phyloP scores from a whole-genome alignment of 345 rosid species.

The Hevea brasiliensis region DNA sequence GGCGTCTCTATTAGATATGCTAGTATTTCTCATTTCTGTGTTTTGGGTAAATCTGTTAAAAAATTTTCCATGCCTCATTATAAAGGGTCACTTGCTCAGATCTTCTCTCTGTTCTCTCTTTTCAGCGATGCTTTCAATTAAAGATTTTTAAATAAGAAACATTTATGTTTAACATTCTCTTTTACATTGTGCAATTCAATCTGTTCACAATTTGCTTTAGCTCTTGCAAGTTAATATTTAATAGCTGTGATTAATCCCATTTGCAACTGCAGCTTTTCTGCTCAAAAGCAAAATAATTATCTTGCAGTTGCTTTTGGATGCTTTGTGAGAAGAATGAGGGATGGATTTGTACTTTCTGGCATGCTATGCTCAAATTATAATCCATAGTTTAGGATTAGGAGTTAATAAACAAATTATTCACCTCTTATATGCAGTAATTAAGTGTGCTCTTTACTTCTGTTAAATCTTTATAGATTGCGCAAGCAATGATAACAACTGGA shows the following conservation, averaged over 20 bases:
- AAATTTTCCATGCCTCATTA: not conserved
- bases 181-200: not conserved
- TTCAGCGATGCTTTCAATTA: not conserved
- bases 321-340: not conserved
- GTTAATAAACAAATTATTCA: not conserved
- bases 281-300: not conserved
- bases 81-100: not conserved
- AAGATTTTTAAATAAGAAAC: not conserved
- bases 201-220: not conserved
- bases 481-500: slow-evolving; percentile 73
- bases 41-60: not conserved
- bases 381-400: not conserved
- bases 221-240: not conserved
- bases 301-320: not conserved
- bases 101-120: too few relatives aligned
- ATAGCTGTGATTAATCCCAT: not conserved
- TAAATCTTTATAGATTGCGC: slow-evolving; percentile 59
- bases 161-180: not conserved
- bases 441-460: not conserved
- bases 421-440: not conserved
- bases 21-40: not conserved
- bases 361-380: not conserved
- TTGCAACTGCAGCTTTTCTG: not conserved
- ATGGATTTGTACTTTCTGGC: not conserved
- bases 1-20: not conserved